Evolutionary conservation across 306 rosid species (phyloP), one percentile per base, ranked within the genome.

Genomic region (Trifolium fragiferum): DNA sequence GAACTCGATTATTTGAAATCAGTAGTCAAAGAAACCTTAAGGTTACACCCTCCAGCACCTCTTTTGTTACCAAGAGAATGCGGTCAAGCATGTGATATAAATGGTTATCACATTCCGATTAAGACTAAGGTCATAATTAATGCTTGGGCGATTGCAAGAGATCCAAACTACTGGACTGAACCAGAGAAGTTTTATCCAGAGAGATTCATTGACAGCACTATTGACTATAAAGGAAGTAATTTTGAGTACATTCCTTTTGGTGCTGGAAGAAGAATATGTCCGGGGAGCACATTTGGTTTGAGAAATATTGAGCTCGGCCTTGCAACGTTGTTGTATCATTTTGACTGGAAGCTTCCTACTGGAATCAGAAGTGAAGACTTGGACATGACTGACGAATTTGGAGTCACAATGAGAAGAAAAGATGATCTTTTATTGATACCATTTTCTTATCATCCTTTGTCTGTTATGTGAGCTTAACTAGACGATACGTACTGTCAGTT

Each of bases 161-260:
- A 86, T 66, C 75, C 86, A 20, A 37, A 74, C 20, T 55, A 73
- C 7, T 82, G 86, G 80, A 63, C 8, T 7, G 78, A 78, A 16
- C 59, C 83, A 41, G 72, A 61, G 33, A 68, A 53, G 65, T 80
- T 80, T 69, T 79, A 72, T 20, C 84, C 84, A 0, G 84, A 80
- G 35, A 75, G 84, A 23, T 75, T 80, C 62, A 20, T 38, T 10
- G 76, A 47, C 27, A 59, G 38, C 18, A 13, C 59, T 9, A 14
- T 74, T 60, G 83, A 80, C 16, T 75, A 51, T 32, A 80, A 69
- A 62, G 84, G 73, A 8, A 68, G 0, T 51, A 43, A 61, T 41
- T 75, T 80, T 62, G 73, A 80, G 68, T 80, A 4, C 68, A 69
- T 80, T 44, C 84, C 84, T 0, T 83, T 84, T 67, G 88, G 88